Percentiles rank a stretch among this genome's conserved stretches.
phyloP scores from a whole-genome alignment of 106 monocot genomes.

The Cymbidium sinense region DNA sequence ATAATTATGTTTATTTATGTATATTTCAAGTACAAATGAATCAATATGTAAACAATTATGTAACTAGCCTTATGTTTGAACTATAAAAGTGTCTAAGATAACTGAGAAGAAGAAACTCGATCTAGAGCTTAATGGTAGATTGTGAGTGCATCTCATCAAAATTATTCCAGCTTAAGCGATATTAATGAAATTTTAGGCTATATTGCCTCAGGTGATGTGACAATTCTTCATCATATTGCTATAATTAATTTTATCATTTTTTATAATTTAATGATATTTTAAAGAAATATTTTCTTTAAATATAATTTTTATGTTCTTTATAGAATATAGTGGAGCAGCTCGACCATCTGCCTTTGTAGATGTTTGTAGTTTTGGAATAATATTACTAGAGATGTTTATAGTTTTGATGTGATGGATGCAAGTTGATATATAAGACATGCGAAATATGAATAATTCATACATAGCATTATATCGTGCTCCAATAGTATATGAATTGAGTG shows the following conservation, averaged over 20 bases:
- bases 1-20: too few species aligned
- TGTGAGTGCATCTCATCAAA: neutral
- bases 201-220: neutral
- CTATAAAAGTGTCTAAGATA: too few species aligned
- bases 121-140: too few species aligned
- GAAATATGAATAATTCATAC: too few species aligned
- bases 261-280: neutral
- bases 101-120: too few species aligned
- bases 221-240: neutral
- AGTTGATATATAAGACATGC: slow-evolving; percentile 4
- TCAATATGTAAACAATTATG: too few species aligned
- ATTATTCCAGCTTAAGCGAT: neutral
- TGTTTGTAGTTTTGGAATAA: slow-evolving; percentile 18
- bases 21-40: too few species aligned
- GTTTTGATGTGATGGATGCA: too few species aligned
- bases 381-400: slow-evolving; percentile 16
- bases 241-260: neutral
- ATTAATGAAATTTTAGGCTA: neutral
- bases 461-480: too few species aligned
- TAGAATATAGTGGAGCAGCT: slow-evolving; percentile 11
- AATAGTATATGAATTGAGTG: too few species aligned
- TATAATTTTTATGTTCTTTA: neutral
- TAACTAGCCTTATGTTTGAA: too few species aligned
- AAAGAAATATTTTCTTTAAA: neutral
- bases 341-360: slow-evolving; percentile 9